Conservation (phyloP, 2,329 filamentous ascomycete genomes). For the Trichoderma brevicompactum region DNA sequence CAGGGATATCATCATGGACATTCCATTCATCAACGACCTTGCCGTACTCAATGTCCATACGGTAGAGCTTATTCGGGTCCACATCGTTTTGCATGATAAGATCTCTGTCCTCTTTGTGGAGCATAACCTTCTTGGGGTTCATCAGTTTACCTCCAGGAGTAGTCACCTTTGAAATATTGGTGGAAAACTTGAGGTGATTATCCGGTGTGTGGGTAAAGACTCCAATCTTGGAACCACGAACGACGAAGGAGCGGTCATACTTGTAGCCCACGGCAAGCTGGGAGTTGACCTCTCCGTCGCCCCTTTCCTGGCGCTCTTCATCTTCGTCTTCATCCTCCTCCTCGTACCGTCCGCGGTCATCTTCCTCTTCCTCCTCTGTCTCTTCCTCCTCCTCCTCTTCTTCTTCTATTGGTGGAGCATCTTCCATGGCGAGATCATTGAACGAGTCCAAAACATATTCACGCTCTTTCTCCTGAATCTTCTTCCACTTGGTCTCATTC, state of each 20-base stretch:
- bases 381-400: slow-evolving; percentile 52
- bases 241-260: slow-evolving; percentile 94
- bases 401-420: slow-evolving; percentile 56
- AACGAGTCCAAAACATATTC: slow-evolving; percentile 97
- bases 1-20: slow-evolving; percentile 92
- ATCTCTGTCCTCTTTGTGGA: slow-evolving; percentile 87
- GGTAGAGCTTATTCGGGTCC: slow-evolving; percentile 89
- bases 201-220: slow-evolving; percentile 96
- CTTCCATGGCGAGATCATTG: slow-evolving; percentile 91
- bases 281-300: slow-evolving; percentile 83
- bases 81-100: slow-evolving; percentile 84
- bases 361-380: slow-evolving; percentile 57
- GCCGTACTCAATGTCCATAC: slow-evolving; percentile 97
- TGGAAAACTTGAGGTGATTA: slow-evolving; percentile 93
- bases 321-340: slow-evolving; percentile 76
- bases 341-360: slow-evolving; percentile 71
- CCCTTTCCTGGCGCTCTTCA: slow-evolving; percentile 71
- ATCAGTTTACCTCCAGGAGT: slow-evolving; percentile 87
- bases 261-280: slow-evolving; percentile 96
- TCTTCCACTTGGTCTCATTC: slow-evolving; percentile 92
- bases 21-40: slow-evolving; percentile 99
- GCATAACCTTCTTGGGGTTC: slow-evolving; percentile 95
- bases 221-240: slow-evolving; percentile 95
- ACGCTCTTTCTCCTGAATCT: slow-evolving; percentile 87
- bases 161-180: slow-evolving; percentile 94